phyloP scores from a whole-genome alignment of 345 rosid genomes.

The Cochlearia excelsa region DNA sequence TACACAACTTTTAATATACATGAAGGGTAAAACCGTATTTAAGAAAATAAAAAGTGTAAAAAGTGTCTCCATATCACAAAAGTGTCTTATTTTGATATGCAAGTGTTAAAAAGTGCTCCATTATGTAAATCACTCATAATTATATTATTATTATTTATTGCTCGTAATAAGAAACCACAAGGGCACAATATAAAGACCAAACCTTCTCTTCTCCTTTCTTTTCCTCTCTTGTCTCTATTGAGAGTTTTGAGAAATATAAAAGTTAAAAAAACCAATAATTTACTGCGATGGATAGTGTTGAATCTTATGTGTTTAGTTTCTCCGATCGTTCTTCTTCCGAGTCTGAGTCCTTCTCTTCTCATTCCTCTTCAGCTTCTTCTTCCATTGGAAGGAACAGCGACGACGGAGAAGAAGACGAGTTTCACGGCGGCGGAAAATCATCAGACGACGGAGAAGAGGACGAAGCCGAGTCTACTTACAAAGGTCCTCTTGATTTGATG shows the following conservation, averaged over 20 bases:
- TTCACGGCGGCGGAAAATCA: too few relatives aligned
- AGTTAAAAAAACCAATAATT: slow-evolving; percentile 1
- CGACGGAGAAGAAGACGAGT: too few relatives aligned
- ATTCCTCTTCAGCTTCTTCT: slow-evolving; percentile 43
- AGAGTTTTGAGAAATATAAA: neutral
- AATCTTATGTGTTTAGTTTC: slow-evolving; percentile 30
- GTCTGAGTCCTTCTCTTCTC: too few relatives aligned
- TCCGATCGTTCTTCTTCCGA: slow-evolving; percentile 2
- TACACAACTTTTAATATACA: too few relatives aligned
- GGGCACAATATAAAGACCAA: slow-evolving; percentile 33
- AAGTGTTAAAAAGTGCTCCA: too few relatives aligned
- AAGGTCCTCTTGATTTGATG: slow-evolving; percentile 52
- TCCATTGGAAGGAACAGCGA: slow-evolving; percentile 68
- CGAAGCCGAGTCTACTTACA: slow-evolving; percentile 62
- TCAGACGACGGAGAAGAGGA: slow-evolving; percentile 39
- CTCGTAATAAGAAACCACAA: slow-evolving; percentile 3
- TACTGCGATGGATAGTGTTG: slow-evolving; percentile 34
- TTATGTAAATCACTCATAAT: too few relatives aligned
- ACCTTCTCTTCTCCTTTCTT: slow-evolving; percentile 20
- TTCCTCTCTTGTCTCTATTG: slow-evolving; percentile 9
- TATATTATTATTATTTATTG: slow-evolving; percentile 20
- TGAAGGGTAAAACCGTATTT: too few relatives aligned
- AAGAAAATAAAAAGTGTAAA: too few relatives aligned
- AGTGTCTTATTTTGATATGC: too few relatives aligned
- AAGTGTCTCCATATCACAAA: too few relatives aligned